Evolutionary conservation across 139 green algal species (phyloP).

Genomic region (Picochlorum sp.): DNA sequence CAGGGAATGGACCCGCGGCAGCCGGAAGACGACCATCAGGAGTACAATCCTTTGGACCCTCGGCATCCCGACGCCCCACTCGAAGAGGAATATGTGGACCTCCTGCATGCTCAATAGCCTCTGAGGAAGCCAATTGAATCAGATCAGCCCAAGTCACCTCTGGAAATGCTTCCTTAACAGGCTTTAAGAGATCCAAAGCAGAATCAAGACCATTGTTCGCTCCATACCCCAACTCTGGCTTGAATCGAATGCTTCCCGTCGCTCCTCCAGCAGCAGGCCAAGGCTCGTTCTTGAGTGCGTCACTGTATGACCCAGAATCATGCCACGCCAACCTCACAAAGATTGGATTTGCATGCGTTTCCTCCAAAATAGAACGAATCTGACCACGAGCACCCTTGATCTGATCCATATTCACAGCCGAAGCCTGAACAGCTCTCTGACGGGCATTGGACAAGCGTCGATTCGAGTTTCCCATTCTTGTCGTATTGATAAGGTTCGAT

Average conservation of each 20-base stretch:
- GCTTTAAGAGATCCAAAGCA: conserved; percentile 36
- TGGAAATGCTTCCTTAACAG: conserved; percentile 41
- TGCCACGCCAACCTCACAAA: conserved; percentile 63
- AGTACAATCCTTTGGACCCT: conserved; percentile 42
- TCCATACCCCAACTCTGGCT: conserved; percentile 72
- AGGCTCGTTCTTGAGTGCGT: neutral
- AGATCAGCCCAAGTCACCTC: conserved; percentile 58
- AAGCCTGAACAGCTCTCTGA: too few relatives aligned
- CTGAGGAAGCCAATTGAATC: conserved; percentile 52
- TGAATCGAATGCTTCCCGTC: conserved; percentile 80
- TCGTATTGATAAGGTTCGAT: too few relatives aligned
- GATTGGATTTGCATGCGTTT: conserved; percentile 30
- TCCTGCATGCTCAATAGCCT: conserved; percentile 47
- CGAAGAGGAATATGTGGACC: conserved; percentile 80
- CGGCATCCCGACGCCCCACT: conserved; percentile 68
- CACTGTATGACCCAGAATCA: conserved; percentile 63
- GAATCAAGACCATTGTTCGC: conserved; percentile 58
- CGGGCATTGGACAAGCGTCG: too few relatives aligned
- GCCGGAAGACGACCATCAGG: conserved; percentile 74
- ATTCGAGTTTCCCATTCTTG: too few relatives aligned
- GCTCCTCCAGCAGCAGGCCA: conserved; percentile 53
- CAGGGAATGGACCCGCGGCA: conserved; percentile 42
- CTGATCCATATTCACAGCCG: neutral
- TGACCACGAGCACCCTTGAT: neutral
- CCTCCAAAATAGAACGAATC: neutral